Conservation (phyloP, 2,329 filamentous ascomycete species). For the Colletotrichum sp. region DNA sequence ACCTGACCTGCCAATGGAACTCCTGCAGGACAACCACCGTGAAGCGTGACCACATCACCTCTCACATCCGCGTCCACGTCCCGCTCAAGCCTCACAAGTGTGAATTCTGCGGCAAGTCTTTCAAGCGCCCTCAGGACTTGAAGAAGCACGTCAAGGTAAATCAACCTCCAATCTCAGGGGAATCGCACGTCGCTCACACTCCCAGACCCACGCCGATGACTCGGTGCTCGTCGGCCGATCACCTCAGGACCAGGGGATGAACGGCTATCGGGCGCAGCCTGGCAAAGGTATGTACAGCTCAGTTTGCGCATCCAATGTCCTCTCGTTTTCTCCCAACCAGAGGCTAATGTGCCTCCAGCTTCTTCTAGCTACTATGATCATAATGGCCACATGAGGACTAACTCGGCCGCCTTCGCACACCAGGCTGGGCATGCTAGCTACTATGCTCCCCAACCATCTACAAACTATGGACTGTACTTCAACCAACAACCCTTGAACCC, state of each 20-base stretch:
- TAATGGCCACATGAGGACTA: constrained; percentile 66
- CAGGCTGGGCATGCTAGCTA: constrained; percentile 61
- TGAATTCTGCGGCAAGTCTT: constrained; percentile 97
- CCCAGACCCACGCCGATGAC: constrained; percentile 88
- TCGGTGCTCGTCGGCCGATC: constrained; percentile 68
- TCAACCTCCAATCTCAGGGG: not conserved
- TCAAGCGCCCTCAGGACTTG: constrained; percentile 97
- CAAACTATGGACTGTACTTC: constrained; percentile 80
- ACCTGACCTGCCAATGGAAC: constrained; percentile 96
- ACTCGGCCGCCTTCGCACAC: constrained; percentile 59
- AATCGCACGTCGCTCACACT: constrained; percentile 24
- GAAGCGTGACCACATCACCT: constrained; percentile 99
- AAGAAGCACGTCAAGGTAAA: constrained; percentile 96
- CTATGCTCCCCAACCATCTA: constrained; percentile 60
- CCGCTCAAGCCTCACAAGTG: constrained; percentile 99
- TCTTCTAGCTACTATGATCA: constrained; percentile 69
- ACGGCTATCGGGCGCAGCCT: constrained; percentile 57
- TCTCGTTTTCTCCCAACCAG: constrained; percentile 33
- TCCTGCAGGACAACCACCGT: constrained; percentile 95
- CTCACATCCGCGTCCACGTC: constrained; percentile 98
- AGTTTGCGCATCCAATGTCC: constrained; percentile 21
- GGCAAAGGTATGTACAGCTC: constrained; percentile 54
- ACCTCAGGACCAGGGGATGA: constrained; percentile 56
- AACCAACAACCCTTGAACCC: constrained; percentile 64
- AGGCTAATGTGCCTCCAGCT: constrained; percentile 52